A percentile compares a stretch with the other conserved stretches of the same genome.
phyloP scores from a whole-genome alignment of 2,329 filamentous ascomycete genomes.

The Talaromyces pinophilus region DNA sequence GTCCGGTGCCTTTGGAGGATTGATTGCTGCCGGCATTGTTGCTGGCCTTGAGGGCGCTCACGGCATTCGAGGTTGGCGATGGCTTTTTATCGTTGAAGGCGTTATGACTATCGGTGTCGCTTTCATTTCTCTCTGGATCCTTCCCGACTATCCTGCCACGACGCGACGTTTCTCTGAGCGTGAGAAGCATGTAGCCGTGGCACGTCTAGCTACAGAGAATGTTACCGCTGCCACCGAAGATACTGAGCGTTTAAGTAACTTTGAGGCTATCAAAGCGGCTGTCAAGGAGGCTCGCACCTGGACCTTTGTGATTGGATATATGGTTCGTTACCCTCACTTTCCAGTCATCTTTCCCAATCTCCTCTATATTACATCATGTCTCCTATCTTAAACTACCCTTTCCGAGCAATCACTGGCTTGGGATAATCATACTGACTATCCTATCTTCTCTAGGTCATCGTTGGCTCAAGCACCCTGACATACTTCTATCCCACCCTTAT shows the following conservation, averaged over 20 bases:
- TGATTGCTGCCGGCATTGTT: constrained; percentile 31
- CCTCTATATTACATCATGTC: too few relatives aligned
- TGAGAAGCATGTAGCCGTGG: background rate
- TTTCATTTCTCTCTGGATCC: constrained; percentile 49
- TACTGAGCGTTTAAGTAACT: too few relatives aligned
- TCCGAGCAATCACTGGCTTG: too few relatives aligned
- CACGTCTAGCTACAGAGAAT: too few relatives aligned
- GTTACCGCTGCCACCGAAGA: too few relatives aligned
- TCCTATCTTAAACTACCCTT: background rate
- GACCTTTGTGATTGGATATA: too few relatives aligned
- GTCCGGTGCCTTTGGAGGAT: constrained; percentile 30
- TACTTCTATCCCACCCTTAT: constrained; percentile 38
- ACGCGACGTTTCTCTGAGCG: background rate
- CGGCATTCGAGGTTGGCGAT: constrained; percentile 31
- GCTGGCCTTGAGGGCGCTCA: constrained; percentile 30
- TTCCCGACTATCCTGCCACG: constrained; percentile 7
- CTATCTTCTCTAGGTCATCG: constrained; percentile 31
- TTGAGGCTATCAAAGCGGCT: too few relatives aligned
- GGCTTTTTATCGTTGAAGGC: constrained; percentile 36
- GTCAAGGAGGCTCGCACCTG: too few relatives aligned
- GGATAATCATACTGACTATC: too few relatives aligned
- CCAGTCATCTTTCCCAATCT: too few relatives aligned
- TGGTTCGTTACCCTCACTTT: too few relatives aligned
- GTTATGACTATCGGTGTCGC: constrained; percentile 45
- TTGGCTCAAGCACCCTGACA: constrained; percentile 38